Conservation (phyloP, 2,329 filamentous ascomycete species). For the Fonsecaea pedrosoi region DNA sequence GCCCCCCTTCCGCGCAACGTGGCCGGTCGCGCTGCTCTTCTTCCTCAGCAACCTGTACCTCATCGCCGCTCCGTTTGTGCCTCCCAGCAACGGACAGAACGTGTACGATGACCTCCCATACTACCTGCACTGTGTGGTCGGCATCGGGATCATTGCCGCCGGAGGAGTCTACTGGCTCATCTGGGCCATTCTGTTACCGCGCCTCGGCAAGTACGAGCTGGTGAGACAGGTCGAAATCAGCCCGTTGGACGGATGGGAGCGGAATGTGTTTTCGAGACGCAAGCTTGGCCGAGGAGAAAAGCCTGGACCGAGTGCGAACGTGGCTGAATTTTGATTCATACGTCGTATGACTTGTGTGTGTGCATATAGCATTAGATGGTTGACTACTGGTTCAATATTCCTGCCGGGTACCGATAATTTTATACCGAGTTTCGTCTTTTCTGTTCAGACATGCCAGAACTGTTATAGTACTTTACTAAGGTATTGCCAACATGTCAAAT, state of each 20-base stretch:
- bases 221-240: constrained; percentile 62
- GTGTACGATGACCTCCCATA: constrained; percentile 62
- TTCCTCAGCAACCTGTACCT: constrained; percentile 61
- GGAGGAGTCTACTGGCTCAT: constrained; percentile 60
- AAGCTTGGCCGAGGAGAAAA: neutral
- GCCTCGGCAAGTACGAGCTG: constrained; percentile 57
- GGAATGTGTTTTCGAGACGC: constrained; percentile 56
- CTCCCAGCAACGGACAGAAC: constrained; percentile 55
- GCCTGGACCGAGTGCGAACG: neutral
- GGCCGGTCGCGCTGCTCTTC: constrained; percentile 61
- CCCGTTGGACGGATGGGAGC: constrained; percentile 67
- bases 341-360: neutral
- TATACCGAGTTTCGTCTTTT: too few relatives aligned
- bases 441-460: too few relatives aligned
- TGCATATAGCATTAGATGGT: neutral
- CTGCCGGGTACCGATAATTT: too few relatives aligned
- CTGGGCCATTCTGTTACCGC: constrained; percentile 59
- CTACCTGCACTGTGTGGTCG: constrained; percentile 61
- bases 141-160: constrained; percentile 56
- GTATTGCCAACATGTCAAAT: too few relatives aligned
- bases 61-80: constrained; percentile 59
- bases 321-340: neutral
- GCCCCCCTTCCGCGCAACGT: constrained; percentile 57
- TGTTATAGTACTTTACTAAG: too few relatives aligned
- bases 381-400: neutral